Percentiles rank a stretch among this genome's conserved stretches.
Evolutionary conservation across 345 rosid species (phyloP).

Genomic region (Lenwebbia sp.): DNA sequence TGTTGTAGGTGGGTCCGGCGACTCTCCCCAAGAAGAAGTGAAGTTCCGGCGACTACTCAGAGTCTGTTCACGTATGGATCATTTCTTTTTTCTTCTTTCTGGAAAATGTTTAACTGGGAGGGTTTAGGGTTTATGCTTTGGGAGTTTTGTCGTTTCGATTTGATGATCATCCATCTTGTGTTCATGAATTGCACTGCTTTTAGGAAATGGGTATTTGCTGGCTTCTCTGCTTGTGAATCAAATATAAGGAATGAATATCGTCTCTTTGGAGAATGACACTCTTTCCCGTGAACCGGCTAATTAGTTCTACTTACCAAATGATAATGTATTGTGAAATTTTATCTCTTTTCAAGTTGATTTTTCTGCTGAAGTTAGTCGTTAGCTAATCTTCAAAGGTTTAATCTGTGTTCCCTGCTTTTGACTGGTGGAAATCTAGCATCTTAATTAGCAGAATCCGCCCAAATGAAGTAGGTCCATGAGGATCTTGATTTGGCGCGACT

Average conservation of each 20-base stretch:
- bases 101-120: neutral
- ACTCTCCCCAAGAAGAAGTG: neutral
- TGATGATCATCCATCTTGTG: neutral
- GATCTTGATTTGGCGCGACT: neutral
- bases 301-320: neutral
- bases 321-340: neutral
- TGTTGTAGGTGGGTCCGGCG: neutral
- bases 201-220: neutral
- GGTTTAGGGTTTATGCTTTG: conserved; percentile 1
- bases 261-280: neutral
- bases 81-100: neutral
- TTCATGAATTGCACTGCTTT: neutral
- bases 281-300: neutral
- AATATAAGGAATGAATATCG: neutral
- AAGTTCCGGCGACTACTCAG: neutral
- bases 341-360: neutral
- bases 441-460: neutral
- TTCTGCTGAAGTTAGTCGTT: neutral
- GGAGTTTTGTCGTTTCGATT: neutral
- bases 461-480: neutral
- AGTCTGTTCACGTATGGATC: neutral
- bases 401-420: neutral
- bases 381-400: neutral
- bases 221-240: neutral
- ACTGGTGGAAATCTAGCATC: neutral